Conservation (phyloP, 2,329 filamentous ascomycete species). For the Beauveria brongniartii region DNA sequence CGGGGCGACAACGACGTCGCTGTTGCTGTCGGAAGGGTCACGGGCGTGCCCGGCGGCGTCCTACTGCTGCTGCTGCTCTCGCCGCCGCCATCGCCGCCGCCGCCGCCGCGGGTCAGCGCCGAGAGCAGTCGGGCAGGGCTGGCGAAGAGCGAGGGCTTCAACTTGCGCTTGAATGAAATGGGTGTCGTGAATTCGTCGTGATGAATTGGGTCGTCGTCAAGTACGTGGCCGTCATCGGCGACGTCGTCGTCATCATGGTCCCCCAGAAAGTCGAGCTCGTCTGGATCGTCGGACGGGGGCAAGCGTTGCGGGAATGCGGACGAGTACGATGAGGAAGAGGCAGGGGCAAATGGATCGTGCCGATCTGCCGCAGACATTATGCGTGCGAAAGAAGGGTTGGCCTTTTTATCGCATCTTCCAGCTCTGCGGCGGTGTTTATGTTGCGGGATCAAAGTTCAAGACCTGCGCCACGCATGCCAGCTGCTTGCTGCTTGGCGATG, state of each 20-base stretch:
- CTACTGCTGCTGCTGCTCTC: slow-evolving; percentile 12
- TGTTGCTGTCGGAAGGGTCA: background rate
- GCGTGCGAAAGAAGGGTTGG: slow-evolving; percentile 15
- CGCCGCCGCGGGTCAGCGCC: slow-evolving; percentile 33
- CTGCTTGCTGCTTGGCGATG: background rate
- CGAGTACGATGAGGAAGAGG: slow-evolving; percentile 28
- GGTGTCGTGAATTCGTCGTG: slow-evolving; percentile 39
- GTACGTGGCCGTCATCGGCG: slow-evolving; percentile 27
- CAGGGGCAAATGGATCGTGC: slow-evolving; percentile 27
- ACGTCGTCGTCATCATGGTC: slow-evolving; percentile 30
- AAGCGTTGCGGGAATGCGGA: slow-evolving; percentile 15
- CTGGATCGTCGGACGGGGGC: slow-evolving; percentile 30
- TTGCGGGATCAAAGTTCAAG: background rate
- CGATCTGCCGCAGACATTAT: slow-evolving; percentile 33
- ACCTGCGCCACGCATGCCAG: slow-evolving; percentile 1
- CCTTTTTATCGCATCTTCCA: slow-evolving; percentile 27
- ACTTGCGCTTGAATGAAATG: slow-evolving; percentile 65
- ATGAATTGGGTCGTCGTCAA: slow-evolving; percentile 48
- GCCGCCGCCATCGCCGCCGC: slow-evolving; percentile 7
- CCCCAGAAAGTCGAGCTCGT: slow-evolving; percentile 39
- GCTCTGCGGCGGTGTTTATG: slow-evolving; percentile 12
- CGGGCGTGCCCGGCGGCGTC: slow-evolving; percentile 14
- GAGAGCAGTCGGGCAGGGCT: slow-evolving; percentile 40
- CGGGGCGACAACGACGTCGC: background rate
- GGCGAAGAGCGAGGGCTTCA: slow-evolving; percentile 42